phyloP scores from a whole-genome alignment of 148 eudicot genomes.

The Persicaria tinctoria region DNA sequence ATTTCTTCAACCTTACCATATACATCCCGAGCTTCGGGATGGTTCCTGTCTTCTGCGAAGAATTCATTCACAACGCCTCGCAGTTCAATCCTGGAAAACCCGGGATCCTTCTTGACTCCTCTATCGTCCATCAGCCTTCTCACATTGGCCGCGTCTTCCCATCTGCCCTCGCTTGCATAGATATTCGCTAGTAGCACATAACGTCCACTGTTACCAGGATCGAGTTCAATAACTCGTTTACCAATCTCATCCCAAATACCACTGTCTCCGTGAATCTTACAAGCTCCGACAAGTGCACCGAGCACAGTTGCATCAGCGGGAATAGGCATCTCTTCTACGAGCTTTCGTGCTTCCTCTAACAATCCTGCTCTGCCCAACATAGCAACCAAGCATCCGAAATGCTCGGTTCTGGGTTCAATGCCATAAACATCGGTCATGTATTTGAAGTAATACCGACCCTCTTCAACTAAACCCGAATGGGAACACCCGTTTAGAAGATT shows the following conservation, averaged over 20 bases:
- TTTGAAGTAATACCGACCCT: conserved; percentile 34
- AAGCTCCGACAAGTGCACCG: conserved; percentile 47
- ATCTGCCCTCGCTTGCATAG: conserved; percentile 48
- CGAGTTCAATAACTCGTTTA: conserved; percentile 32
- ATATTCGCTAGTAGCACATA: conserved; percentile 53
- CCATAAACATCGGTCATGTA: conserved; percentile 34
- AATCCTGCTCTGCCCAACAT: conserved; percentile 50
- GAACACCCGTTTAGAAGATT: conserved; percentile 59
- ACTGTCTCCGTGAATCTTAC: conserved; percentile 37
- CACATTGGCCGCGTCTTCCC: conserved; percentile 43
- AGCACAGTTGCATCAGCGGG: conserved; percentile 36
- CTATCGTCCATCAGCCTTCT: conserved; percentile 46
- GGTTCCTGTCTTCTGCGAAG: conserved; percentile 49
- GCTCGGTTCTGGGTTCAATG: conserved; percentile 44
- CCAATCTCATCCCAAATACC: conserved; percentile 35
- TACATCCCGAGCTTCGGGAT: conserved; percentile 30
- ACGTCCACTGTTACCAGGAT: conserved; percentile 37
- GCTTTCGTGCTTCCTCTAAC: conserved; percentile 36
- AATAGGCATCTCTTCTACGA: conserved; percentile 49
- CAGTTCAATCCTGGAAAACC: conserved; percentile 45
- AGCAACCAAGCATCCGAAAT: conserved; percentile 61
- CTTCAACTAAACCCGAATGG: conserved; percentile 52
- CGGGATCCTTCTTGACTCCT: conserved; percentile 46
- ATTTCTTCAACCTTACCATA: conserved; percentile 37
- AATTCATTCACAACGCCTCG: conserved; percentile 38